Evolutionary conservation across 768 basidiomycete genomes (phyloP).

Genomic region (Heimioporus sp.): DNA sequence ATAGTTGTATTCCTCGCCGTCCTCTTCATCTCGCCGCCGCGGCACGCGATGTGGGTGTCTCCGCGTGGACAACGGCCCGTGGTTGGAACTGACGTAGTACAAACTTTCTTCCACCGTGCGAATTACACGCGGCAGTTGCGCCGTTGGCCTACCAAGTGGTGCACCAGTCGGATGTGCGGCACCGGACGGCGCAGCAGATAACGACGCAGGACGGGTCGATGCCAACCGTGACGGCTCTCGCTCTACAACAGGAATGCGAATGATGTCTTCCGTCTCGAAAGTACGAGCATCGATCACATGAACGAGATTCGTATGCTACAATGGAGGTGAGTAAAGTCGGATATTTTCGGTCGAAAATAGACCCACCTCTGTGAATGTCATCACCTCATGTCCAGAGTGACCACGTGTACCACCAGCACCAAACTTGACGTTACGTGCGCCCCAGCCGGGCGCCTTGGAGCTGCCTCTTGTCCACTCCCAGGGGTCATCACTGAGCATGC

Average conservation of each 20-base stretch:
- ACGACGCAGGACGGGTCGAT: slow-evolving; percentile 10
- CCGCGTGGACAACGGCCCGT: slow-evolving; percentile 16
- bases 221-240: slow-evolving; percentile 13
- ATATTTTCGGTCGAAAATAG: neutral
- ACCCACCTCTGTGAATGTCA: slow-evolving; percentile 88
- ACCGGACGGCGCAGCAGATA: slow-evolving; percentile 11
- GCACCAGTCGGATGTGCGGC: slow-evolving; percentile 7
- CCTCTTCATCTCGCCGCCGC: slow-evolving; percentile 24
- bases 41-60: slow-evolving; percentile 19
- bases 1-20: slow-evolving; percentile 32
- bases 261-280: slow-evolving; percentile 72
- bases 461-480: slow-evolving; percentile 65
- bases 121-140: slow-evolving; percentile 35
- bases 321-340: slow-evolving; percentile 7
- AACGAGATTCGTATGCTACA: slow-evolving; percentile 74
- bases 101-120: slow-evolving; percentile 59
- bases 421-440: slow-evolving; percentile 86
- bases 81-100: slow-evolving; percentile 36
- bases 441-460: slow-evolving; percentile 73
- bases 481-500: slow-evolving; percentile 60
- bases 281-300: slow-evolving; percentile 88
- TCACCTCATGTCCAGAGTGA: slow-evolving; percentile 61
- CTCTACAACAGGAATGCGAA: slow-evolving; percentile 50
- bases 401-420: slow-evolving; percentile 53
- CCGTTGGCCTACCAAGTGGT: slow-evolving; percentile 13